Evolutionary conservation across 2,329 filamentous ascomycete genomes (phyloP), one percentile per base, ranked within the genome.

Genomic region (Podosphaera fusca): DNA sequence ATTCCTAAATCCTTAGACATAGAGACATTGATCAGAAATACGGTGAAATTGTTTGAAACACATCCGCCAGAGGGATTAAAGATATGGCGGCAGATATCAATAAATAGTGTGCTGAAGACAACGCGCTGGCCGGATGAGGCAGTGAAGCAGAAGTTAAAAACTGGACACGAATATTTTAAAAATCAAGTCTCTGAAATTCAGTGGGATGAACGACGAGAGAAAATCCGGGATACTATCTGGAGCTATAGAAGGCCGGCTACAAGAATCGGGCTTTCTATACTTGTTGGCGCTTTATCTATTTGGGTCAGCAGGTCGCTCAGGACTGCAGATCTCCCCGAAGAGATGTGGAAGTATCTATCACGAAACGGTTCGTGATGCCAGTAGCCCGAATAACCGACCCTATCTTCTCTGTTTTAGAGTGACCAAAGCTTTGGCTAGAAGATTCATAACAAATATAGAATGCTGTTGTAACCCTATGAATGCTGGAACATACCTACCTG

Each of bases 51-150:
- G 0, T 84, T 84, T 67, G 68, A 74, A 5, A 65, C 69, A 2
- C 72, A 85, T 62, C 90, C 89, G 1, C 92, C 90, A 0, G 78
- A 87, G 62, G 74, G 72, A 0, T 72, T 98, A 5, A 76, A 74
- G 40, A 75, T 77, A 4, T 96, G 89, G 88, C 73, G 74, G 59
- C 70, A 70, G 14, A 82, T 98, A 59, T 88, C 88, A 2, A 68
- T 69, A 5, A 78, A 78, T 59, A 95, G 89, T 67, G 87, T 87
- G 6, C 75, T 98, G 56, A 95, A 94, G 69, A 95, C 89, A 1
- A 85, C 85, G 0, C 75, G 78, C 10, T 72, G 77, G 64, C 66
- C 74, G 54, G 67, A 72, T 49, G 67, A 68, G 42, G 73, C 77
- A 53, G 67, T 73, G 4, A 67, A 68, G 34, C 79, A 87, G 66